Base-by-base conservation (phyloP, 164 flowering plant species). In the Echeveria elegans region DNA sequence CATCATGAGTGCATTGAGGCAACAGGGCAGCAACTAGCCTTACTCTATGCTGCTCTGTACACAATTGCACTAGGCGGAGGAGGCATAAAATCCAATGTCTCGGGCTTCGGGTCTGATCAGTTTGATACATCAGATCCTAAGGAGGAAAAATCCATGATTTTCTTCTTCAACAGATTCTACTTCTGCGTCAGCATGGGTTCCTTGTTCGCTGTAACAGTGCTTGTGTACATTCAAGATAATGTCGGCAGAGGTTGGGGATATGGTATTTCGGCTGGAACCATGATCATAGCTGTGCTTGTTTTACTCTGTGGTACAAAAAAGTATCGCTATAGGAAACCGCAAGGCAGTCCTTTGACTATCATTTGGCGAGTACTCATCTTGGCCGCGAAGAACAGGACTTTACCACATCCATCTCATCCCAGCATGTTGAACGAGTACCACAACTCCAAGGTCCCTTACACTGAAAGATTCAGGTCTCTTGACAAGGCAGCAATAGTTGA, bases 61-160 rank as follows among this genome's bases (percentile, higher is more conserved):
- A 84, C 82, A 6, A 82, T 83, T 61, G 97, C 98, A 19, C 72
- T 93, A 0, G 97, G 98, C 0, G 90, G 81, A 18, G 97, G 96
- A 0, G 91, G 97, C 14, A 86, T 93, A 37, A 93, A 93, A 71
- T 79, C 97, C 5, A 93, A 86, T 24, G 96, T 90, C 45, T 89
- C 97, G 0, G 96, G 96, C 3, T 90, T 89, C 34, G 98, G 97
- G n/a, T 82, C 96, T 0, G 97, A 93, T 67, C 98, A 93, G n/a
- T n/a, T n/a, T n/a, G n/a, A n/a, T n/a, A n/a, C n/a, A n/a, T n/a
- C n/a, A n/a, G n/a, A n/a, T n/a, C 88, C 88, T 0, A 83, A 85
- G 68, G 97, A 89, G 66, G 79, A 81, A 66, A 90, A 82, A 72
- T 74, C 84, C 28, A 89, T 90, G 97, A 66, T 84, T 18, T 87